phyloP scores from a whole-genome alignment of 495 filamentous ascomycete species.

The Immersiella caudata region DNA sequence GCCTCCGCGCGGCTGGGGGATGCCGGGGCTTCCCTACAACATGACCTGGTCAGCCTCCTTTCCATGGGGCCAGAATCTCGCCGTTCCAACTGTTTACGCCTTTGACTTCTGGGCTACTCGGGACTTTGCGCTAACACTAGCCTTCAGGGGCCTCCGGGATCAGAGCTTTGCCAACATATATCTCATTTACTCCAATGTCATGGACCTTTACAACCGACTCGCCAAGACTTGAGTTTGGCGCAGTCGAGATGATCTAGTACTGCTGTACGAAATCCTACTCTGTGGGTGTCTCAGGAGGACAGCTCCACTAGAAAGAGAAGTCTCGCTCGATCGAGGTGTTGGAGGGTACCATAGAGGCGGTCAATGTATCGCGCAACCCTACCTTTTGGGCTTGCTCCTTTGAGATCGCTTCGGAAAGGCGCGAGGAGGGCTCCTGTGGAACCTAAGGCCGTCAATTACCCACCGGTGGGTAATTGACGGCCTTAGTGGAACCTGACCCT shows the following conservation, averaged over 20 bases:
- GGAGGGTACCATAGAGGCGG: neutral
- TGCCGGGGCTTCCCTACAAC: slow-evolving; percentile 7
- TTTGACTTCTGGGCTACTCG: neutral
- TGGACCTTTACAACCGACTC: neutral
- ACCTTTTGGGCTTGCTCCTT: neutral
- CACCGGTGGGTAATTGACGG: too few species aligned
- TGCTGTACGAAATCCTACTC: slow-evolving; percentile 13
- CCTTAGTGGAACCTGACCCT: slow-evolving; percentile 9
- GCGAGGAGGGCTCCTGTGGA: slow-evolving; percentile 1
- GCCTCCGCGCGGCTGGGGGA: neutral
- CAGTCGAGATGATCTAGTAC: slow-evolving; percentile 12
- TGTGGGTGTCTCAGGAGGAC: neutral
- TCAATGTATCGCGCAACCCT: neutral
- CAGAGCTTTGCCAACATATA: slow-evolving; percentile 10
- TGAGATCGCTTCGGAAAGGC: neutral
- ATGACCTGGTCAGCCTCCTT: slow-evolving; percentile 5
- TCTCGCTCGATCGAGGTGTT: slow-evolving; percentile 7
- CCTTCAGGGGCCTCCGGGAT: neutral
- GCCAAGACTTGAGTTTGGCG: neutral
- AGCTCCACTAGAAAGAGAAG: neutral
- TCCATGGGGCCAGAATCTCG: slow-evolving; percentile 1
- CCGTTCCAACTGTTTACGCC: slow-evolving; percentile 10
- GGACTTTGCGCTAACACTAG: neutral
- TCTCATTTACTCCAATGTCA: slow-evolving; percentile 13
- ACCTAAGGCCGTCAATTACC: too few species aligned